Evolutionary conservation across 805 yeast species (phyloP).

Genomic region (Starmera caribaea): DNA sequence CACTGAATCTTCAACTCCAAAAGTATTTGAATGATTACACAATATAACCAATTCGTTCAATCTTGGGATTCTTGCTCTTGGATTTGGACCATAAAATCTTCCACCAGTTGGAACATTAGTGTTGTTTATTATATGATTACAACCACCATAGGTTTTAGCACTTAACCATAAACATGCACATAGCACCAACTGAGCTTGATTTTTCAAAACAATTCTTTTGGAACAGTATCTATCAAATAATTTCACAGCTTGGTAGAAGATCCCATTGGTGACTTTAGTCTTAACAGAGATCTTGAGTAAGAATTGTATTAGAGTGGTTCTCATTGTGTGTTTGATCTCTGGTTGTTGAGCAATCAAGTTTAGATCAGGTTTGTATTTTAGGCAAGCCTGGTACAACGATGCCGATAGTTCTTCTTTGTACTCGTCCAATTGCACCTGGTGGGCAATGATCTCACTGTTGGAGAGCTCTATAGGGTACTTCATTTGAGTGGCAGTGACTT

Average conservation of each 20-base stretch:
- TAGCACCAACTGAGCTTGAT: slow-evolving; percentile 84
- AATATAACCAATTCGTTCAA: slow-evolving; percentile 60
- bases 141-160: slow-evolving; percentile 73
- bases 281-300: slow-evolving; percentile 60
- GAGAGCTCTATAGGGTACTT: slow-evolving; percentile 44
- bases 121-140: slow-evolving; percentile 53
- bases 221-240: slow-evolving; percentile 89
- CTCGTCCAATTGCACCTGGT: slow-evolving; percentile 35
- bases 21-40: slow-evolving; percentile 51
- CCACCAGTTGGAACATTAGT: slow-evolving; percentile 44
- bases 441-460: slow-evolving; percentile 37
- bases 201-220: slow-evolving; percentile 71
- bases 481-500: slow-evolving; percentile 32
- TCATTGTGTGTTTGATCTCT: slow-evolving; percentile 56
- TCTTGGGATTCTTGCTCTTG: slow-evolving; percentile 67
- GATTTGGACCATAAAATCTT: slow-evolving; percentile 58
- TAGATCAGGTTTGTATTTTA: slow-evolving; percentile 40
- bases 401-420: slow-evolving; percentile 42
- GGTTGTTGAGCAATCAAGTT: slow-evolving; percentile 80
- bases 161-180: slow-evolving; percentile 92
- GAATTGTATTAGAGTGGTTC: slow-evolving; percentile 73
- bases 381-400: slow-evolving; percentile 25
- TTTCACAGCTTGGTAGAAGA: slow-evolving; percentile 58
- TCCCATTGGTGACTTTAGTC: slow-evolving; percentile 56
- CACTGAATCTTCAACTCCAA: slow-evolving; percentile 49